These are phyloP conservation scores for Trichoderma sp. DNA, from an alignment of 2,329 filamentous ascomycete genomes.

Conservation along the genomic window DNA sequence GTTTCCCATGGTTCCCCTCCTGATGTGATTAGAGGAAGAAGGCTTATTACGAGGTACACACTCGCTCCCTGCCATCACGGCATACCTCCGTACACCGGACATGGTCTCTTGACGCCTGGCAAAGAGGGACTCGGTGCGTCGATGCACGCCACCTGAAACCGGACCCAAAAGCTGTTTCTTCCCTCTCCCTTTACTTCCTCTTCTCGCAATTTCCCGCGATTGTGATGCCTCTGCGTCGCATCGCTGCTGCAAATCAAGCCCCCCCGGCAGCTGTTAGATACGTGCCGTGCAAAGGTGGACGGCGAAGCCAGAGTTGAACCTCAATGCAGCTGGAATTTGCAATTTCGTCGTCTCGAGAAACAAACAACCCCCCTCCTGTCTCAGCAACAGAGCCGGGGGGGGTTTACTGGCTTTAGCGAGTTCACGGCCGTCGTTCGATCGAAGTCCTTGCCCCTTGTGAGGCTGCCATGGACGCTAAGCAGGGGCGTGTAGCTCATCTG, in stretches of 20 bases:
- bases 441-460: conserved; percentile 25
- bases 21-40: conserved; percentile 14
- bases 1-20: conserved; percentile 5
- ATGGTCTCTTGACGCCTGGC: neutral
- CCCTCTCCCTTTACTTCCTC: neutral
- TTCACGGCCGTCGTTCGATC: conserved; percentile 28
- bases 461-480: conserved; percentile 26
- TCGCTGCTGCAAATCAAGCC: neutral
- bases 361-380: neutral
- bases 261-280: neutral
- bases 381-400: conserved; percentile 5
- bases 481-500: conserved; percentile 17
- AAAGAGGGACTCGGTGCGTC: neutral
- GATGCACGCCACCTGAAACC: conserved; percentile 24
- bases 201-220: conserved; percentile 3
- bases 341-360: conserved; percentile 15
- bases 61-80: neutral
- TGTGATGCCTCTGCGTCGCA: conserved; percentile 20
- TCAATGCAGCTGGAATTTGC: conserved; percentile 1
- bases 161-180: conserved; percentile 6
- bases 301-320: neutral
- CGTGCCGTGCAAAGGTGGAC: conserved; percentile 1
- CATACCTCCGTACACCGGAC: too few species aligned
- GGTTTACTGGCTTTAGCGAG: conserved; percentile 24
- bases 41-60: neutral